phyloP scores from a whole-genome alignment of 495 filamentous ascomycete genomes.

The Penicillium canariense region DNA sequence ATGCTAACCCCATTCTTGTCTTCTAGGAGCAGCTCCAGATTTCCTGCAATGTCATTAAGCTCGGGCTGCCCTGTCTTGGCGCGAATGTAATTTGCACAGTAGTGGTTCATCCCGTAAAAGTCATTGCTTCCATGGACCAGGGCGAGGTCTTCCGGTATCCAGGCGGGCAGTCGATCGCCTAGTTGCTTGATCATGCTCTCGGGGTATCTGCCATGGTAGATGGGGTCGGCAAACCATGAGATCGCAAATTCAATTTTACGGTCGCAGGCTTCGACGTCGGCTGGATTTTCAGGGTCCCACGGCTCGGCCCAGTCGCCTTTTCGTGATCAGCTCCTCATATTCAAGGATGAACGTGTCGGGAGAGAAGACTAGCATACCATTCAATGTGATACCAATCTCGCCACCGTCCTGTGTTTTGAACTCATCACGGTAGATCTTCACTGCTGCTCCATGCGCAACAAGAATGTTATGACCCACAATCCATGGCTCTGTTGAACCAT shows the following conservation, averaged over 20 bases:
- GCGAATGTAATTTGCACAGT: conserved; percentile 79
- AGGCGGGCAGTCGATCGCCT: conserved; percentile 64
- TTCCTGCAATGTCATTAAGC: conserved; percentile 64
- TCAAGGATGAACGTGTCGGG: no score
- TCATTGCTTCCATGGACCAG: conserved; percentile 74
- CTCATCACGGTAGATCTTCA: conserved; percentile 52
- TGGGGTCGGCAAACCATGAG: conserved; percentile 65
- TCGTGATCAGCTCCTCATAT: not conserved
- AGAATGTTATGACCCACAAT: conserved; percentile 51
- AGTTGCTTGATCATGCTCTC: conserved; percentile 74
- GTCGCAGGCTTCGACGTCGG: conserved; percentile 49
- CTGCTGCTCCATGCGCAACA: conserved; percentile 49
- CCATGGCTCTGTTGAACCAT: conserved; percentile 50
- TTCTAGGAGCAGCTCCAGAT: conserved; percentile 64
- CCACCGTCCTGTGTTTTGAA: conserved; percentile 48
- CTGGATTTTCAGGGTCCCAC: conserved; percentile 49
- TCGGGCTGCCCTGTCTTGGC: conserved; percentile 59
- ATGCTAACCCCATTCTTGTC: conserved; percentile 67
- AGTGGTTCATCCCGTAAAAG: conserved; percentile 86
- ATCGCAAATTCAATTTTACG: conserved; percentile 56
- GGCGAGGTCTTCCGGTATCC: conserved; percentile 61
- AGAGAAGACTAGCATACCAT: conserved; percentile 32
- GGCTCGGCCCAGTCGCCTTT: conserved; percentile 62
- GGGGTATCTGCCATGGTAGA: conserved; percentile 74
- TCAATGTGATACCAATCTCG: conserved; percentile 54